Percentiles rank a stretch among this genome's conserved stretches.
phyloP scores from a whole-genome alignment of 306 rosid genomes.

The Cercis canadensis region DNA sequence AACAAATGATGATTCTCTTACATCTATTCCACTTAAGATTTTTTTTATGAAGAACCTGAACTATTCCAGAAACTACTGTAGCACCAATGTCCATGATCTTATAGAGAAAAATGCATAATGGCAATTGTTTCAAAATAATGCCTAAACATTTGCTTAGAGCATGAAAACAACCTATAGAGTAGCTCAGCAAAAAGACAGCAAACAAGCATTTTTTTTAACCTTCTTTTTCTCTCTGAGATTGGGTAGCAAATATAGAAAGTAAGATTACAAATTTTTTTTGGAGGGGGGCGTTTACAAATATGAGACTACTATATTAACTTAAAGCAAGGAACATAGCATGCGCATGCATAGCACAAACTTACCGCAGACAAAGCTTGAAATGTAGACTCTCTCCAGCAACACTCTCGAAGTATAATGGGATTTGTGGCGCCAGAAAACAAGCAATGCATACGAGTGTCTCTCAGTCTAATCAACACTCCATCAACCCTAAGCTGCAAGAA shows the following conservation, averaged over 20 bases:
- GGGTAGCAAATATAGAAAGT: not conserved
- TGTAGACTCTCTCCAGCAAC: conserved; percentile 95
- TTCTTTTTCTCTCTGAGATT: not conserved
- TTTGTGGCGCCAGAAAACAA: conserved; percentile 60
- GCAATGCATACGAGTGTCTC: conserved; percentile 96
- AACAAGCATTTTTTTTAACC: too few relatives aligned
- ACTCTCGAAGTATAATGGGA: conserved; percentile 80
- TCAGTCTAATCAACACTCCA: conserved; percentile 89
- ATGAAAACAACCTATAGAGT: too few relatives aligned
- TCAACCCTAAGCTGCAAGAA: conserved; percentile 93
- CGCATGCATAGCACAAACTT: conserved; percentile 46
- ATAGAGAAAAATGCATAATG: too few relatives aligned
- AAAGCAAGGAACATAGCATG: conserved; percentile 19
- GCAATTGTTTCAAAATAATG: too few relatives aligned
- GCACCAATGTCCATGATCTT: too few relatives aligned
- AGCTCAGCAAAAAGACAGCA: too few relatives aligned
- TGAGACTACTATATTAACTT: too few relatives aligned
- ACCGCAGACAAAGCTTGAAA: conserved; percentile 81
- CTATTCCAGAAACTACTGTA: too few relatives aligned
- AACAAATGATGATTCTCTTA: not conserved
- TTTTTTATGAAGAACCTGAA: too few relatives aligned
- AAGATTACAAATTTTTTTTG: too few relatives aligned
- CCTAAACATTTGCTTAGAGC: too few relatives aligned
- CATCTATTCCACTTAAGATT: not conserved
- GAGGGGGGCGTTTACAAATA: too few relatives aligned